Evolutionary conservation across 1,139 yeast species (phyloP).

Genomic region (Kodamaea sp.): DNA sequence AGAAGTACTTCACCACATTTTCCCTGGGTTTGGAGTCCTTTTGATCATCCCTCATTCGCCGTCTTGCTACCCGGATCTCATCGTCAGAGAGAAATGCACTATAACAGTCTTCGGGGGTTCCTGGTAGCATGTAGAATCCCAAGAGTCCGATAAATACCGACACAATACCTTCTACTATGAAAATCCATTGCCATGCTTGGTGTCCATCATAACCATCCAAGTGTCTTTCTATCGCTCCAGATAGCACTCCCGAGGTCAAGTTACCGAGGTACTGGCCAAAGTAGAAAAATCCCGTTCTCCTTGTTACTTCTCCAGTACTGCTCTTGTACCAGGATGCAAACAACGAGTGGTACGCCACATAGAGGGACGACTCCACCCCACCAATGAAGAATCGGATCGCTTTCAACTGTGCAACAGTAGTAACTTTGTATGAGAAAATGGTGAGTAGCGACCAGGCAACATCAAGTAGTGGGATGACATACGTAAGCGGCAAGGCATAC

Average conservation of each 20-base stretch:
- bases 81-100: constrained; percentile 57
- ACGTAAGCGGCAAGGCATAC: constrained; percentile 33
- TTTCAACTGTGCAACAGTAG: constrained; percentile 47
- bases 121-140: constrained; percentile 64
- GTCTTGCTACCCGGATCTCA: constrained; percentile 59
- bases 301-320: constrained; percentile 50
- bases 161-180: constrained; percentile 61
- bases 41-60: constrained; percentile 47
- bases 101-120: constrained; percentile 60
- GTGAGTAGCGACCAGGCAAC: constrained; percentile 67
- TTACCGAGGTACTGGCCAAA: constrained; percentile 62
- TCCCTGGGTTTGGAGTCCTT: constrained; percentile 27
- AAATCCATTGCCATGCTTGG: constrained; percentile 72
- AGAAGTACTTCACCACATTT: constrained; percentile 22
- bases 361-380: constrained; percentile 58
- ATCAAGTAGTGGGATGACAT: constrained; percentile 56
- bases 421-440: constrained; percentile 49
- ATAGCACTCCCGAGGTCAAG: constrained; percentile 61
- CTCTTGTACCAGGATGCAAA: constrained; percentile 58
- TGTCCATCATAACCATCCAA: constrained; percentile 50
- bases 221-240: constrained; percentile 51
- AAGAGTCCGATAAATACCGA: constrained; percentile 60
- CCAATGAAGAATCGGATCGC: constrained; percentile 62
- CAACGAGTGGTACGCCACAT: constrained; percentile 55
- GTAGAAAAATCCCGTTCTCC: constrained; percentile 62